A percentile compares a stretch with the other conserved stretches of the same genome.
Evolutionary conservation across 1,284 basidiomycete species (phyloP).

Genomic region (Naganishia sp.): DNA sequence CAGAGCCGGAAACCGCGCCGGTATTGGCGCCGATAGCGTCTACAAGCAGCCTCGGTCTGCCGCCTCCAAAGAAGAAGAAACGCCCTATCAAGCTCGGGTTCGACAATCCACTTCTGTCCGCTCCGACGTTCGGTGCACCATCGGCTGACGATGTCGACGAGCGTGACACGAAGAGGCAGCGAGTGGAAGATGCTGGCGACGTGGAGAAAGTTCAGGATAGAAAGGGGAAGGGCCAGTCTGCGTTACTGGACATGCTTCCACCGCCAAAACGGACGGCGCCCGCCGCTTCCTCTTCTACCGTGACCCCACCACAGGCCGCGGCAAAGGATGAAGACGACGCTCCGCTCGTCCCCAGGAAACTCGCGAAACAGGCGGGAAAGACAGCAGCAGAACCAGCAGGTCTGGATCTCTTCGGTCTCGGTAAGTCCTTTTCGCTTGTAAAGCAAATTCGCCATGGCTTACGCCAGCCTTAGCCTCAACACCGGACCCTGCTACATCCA

Average conservation of each 20-base stretch:
- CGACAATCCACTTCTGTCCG: slow-evolving; percentile 41
- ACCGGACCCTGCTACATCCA: slow-evolving; percentile 31
- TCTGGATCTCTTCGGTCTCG: slow-evolving; percentile 51
- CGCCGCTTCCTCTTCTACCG: neutral
- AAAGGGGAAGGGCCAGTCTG: slow-evolving; percentile 42
- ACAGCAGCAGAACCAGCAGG: slow-evolving; percentile 32
- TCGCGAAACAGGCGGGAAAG: slow-evolving; percentile 30
- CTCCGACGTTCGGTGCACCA: slow-evolving; percentile 26
- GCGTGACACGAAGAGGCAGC: slow-evolving; percentile 7
- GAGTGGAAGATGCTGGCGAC: slow-evolving; percentile 27
- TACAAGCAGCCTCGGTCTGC: slow-evolving; percentile 15
- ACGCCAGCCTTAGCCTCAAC: slow-evolving; percentile 1
- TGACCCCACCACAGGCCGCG: neutral
- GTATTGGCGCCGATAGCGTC: neutral
- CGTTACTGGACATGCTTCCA: slow-evolving; percentile 51
- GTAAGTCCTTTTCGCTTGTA: slow-evolving; percentile 36
- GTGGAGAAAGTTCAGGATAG: slow-evolving; percentile 11
- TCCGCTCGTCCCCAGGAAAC: slow-evolving; percentile 34
- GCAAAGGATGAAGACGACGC: slow-evolving; percentile 22
- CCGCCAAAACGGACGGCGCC: slow-evolving; percentile 51
- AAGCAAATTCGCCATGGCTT: no score
- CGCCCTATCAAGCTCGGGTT: slow-evolving; percentile 51
- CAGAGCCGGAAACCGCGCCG: neutral
- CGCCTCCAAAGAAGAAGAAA: slow-evolving; percentile 36
- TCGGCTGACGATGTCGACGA: slow-evolving; percentile 8